Evolutionary conservation across 208 protist species (phyloP).

Genomic region (Acanthamoeba healyi): DNA sequence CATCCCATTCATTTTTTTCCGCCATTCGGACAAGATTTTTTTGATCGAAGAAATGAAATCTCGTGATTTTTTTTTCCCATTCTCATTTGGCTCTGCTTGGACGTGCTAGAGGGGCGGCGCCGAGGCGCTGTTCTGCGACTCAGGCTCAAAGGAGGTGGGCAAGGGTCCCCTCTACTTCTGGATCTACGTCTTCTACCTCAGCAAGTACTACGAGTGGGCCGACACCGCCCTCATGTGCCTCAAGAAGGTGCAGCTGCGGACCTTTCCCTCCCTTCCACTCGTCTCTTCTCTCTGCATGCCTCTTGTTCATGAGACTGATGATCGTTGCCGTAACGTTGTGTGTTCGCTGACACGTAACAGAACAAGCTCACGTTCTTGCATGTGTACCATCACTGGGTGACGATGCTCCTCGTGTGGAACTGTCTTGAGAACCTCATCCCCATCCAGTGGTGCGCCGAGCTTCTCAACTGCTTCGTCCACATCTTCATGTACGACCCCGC

Average conservation of each 20-base stretch:
- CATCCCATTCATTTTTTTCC: background rate
- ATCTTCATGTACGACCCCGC: slow-evolving; percentile 68
- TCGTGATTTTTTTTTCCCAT: background rate
- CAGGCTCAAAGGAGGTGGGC: slow-evolving; percentile 35
- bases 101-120: background rate
- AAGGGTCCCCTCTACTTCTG: slow-evolving; percentile 72
- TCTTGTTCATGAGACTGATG: too few relatives aligned
- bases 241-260: slow-evolving; percentile 59
- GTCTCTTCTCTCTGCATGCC: background rate
- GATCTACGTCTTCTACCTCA: slow-evolving; percentile 75
- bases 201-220: slow-evolving; percentile 81
- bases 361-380: slow-evolving; percentile 80
- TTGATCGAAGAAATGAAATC: background rate
- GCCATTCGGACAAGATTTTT: background rate
- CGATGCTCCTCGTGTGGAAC: slow-evolving; percentile 71
- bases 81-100: background rate
- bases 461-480: slow-evolving; percentile 75
- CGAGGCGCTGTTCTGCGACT: slow-evolving; percentile 63
- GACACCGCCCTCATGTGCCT: slow-evolving; percentile 82
- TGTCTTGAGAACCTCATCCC: slow-evolving; percentile 58
- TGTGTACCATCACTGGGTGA: slow-evolving; percentile 81
- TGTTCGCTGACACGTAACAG: background rate
- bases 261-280: background rate
- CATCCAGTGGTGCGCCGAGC: slow-evolving; percentile 62
- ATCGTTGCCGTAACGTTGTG: too few relatives aligned